Conservation (phyloP, 768 basidiomycete genomes). For the Cystofilobasidium capitatum region DNA sequence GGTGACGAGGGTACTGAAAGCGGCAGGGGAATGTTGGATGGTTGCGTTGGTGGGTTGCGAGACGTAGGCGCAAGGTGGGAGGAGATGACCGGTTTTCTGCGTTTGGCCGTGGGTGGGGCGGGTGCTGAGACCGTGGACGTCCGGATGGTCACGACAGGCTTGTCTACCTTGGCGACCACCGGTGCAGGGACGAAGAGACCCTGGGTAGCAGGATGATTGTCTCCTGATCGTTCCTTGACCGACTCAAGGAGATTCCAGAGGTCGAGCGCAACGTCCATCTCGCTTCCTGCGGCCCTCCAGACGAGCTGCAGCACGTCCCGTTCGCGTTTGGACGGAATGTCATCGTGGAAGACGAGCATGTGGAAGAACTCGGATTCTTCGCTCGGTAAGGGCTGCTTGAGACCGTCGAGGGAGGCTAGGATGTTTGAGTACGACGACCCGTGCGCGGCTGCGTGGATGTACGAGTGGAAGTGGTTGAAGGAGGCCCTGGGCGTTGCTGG, state of each 20-base stretch:
- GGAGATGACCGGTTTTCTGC: not conserved
- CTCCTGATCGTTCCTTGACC: constrained; percentile 4
- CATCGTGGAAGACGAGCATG: constrained; percentile 17
- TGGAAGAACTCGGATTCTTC: constrained; percentile 11
- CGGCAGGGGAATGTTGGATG: not conserved
- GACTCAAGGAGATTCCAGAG: constrained; percentile 13
- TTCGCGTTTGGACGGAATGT: not conserved
- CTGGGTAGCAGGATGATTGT: not conserved
- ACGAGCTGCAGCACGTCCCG: not conserved
- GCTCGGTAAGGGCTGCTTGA: not conserved
- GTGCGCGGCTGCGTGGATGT: constrained; percentile 9
- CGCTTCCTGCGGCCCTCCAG: constrained; percentile 13
- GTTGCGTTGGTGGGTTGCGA: not conserved
- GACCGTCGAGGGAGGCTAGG: not conserved
- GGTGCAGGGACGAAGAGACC: not conserved
- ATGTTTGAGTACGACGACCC: constrained; percentile 7
- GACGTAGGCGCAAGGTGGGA: not conserved
- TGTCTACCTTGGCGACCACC: too few relatives aligned
- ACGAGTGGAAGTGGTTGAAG: not conserved
- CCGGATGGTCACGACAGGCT: not conserved
- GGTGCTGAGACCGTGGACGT: not conserved
- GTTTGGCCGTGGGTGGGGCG: not conserved
- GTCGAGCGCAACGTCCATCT: constrained; percentile 16
- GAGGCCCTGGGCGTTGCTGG: not conserved
- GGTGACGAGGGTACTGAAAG: not conserved